Conservation (phyloP, 768 basidiomycete species). For the Rhizopogon roseolus region DNA sequence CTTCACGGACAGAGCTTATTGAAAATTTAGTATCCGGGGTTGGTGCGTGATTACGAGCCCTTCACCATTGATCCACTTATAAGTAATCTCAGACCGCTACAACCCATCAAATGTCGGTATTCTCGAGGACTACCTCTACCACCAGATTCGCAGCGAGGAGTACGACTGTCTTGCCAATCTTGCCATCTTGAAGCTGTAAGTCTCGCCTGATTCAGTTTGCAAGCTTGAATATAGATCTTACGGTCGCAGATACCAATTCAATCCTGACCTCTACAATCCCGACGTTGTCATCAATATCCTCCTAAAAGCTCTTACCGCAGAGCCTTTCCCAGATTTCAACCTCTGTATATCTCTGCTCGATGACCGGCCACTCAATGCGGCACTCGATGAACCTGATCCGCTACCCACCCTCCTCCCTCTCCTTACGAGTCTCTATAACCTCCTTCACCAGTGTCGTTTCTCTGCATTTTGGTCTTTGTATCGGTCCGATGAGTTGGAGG, state of each 20-base stretch:
- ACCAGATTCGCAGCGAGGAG: slow-evolving; percentile 86
- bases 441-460: slow-evolving; percentile 83
- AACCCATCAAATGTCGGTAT: slow-evolving; percentile 92
- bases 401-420: slow-evolving; percentile 65
- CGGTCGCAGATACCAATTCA: slow-evolving; percentile 83
- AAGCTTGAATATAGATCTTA: not conserved
- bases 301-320: slow-evolving; percentile 81
- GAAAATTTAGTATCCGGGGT: slow-evolving; percentile 90
- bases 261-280: slow-evolving; percentile 86
- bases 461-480: slow-evolving; percentile 81
- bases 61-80: not conserved
- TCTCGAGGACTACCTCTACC: slow-evolving; percentile 94
- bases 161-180: slow-evolving; percentile 96
- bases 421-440: slow-evolving; percentile 60
- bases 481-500: slow-evolving; percentile 62
- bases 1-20: slow-evolving; percentile 80
- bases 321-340: slow-evolving; percentile 89
- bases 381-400: slow-evolving; percentile 78
- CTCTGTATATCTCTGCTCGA: slow-evolving; percentile 92
- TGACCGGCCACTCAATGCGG: slow-evolving; percentile 52
- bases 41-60: slow-evolving; percentile 44
- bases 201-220: slow-evolving; percentile 5
- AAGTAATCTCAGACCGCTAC: slow-evolving; percentile 71
- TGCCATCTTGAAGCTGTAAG: slow-evolving; percentile 88
- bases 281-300: slow-evolving; percentile 95